phyloP scores from a whole-genome alignment of 1,284 basidiomycete genomes.

The Coniferiporia sulphurascens region DNA sequence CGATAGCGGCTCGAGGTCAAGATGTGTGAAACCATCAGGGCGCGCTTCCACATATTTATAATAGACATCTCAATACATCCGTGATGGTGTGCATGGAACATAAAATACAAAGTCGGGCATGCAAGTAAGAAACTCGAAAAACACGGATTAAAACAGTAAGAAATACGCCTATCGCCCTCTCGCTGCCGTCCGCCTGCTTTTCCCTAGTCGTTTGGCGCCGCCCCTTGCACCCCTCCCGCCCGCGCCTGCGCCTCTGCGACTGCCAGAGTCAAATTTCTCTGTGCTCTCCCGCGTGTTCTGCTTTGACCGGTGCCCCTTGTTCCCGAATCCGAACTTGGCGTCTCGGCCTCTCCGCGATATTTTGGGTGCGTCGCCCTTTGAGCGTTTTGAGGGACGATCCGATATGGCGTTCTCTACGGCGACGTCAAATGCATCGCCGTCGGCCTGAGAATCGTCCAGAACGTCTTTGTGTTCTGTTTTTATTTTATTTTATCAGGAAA shows the following conservation, averaged over 20 bases:
- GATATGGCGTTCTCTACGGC: constrained; percentile 82
- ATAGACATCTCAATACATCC: not conserved
- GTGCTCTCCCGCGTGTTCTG: constrained; percentile 79
- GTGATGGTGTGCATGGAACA: not conserved
- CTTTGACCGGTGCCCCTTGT: constrained; percentile 62
- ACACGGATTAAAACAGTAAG: not conserved
- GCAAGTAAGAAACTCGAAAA: not conserved
- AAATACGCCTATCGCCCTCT: constrained; percentile 32
- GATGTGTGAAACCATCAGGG: not conserved
- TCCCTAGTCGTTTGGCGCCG: constrained; percentile 47
- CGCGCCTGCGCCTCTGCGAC: constrained; percentile 30
- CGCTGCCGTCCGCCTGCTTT: constrained; percentile 49
- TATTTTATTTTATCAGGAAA: not conserved
- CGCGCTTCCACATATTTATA: too few relatives aligned
- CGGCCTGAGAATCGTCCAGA: constrained; percentile 63
- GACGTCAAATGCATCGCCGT: constrained; percentile 78
- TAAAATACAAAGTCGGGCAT: not conserved
- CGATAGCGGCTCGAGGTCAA: not conserved
- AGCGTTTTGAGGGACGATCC: constrained; percentile 64
- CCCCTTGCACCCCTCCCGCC: constrained; percentile 27
- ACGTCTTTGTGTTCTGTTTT: constrained; percentile 75
- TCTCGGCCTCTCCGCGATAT: constrained; percentile 69
- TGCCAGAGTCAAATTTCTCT: constrained; percentile 58
- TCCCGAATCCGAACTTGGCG: constrained; percentile 78
- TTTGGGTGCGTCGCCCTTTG: constrained; percentile 33